phyloP scores from a whole-genome alignment of 164 flowering plant genomes.

The Chimonanthus salicifolius region DNA sequence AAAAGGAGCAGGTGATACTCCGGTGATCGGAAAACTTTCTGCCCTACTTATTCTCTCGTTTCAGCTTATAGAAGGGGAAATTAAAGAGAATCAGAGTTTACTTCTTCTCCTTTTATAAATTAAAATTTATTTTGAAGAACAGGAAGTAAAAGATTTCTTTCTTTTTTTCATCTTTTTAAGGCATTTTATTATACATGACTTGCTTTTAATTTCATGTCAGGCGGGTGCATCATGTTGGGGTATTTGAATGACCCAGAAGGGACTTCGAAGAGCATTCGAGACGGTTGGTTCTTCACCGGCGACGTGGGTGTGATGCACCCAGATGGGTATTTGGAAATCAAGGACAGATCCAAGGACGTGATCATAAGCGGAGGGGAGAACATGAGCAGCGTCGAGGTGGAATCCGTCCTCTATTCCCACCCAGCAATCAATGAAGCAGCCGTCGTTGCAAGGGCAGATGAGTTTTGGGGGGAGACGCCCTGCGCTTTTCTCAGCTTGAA shows the following conservation, averaged over 20 bases:
- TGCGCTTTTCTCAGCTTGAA: conserved; percentile 50
- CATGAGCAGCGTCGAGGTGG: conserved; percentile 50
- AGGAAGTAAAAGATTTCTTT: too few relatives aligned
- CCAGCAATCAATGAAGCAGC: conserved; percentile 45
- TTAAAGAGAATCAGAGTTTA: too few relatives aligned
- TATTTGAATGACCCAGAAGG: conserved; percentile 32
- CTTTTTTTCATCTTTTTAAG: too few relatives aligned
- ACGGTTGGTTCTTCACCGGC: conserved; percentile 39
- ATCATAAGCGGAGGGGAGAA: conserved; percentile 57
- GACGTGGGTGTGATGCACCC: conserved; percentile 40
- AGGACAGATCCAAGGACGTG: conserved; percentile 39
- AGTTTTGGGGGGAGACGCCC: conserved; percentile 54
- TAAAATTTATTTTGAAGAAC: too few relatives aligned
- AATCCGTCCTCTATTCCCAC: conserved; percentile 38
- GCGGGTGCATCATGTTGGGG: conserved; percentile 29
- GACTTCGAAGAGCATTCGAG: conserved; percentile 19
- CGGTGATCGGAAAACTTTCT: too few relatives aligned
- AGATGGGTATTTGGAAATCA: conserved; percentile 39
- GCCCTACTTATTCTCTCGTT: too few relatives aligned
- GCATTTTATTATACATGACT: too few relatives aligned
- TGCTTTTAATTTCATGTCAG: too few relatives aligned
- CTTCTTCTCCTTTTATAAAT: too few relatives aligned
- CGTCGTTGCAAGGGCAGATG: conserved; percentile 47
- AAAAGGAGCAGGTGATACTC: too few relatives aligned
- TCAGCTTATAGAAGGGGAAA: too few relatives aligned